A percentile compares a stretch with the other conserved stretches of the same genome.
Conservation (phyloP, 495 filamentous ascomycete genomes). For the Penicillium lagena region DNA sequence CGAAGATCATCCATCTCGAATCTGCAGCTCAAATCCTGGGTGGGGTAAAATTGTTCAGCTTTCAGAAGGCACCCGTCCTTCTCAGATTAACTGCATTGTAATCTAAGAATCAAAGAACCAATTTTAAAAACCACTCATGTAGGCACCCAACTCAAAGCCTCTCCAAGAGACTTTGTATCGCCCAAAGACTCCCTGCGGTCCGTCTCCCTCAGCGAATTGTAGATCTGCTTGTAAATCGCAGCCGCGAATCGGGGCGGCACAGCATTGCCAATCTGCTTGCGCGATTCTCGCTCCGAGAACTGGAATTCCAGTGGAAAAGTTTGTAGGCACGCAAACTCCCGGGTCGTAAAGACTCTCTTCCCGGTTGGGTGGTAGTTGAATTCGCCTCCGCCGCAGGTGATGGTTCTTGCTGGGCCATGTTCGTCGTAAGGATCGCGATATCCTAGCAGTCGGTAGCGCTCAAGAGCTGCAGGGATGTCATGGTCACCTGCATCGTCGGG, state of each 20-base stretch:
- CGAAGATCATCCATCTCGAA: no score
- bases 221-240: slow-evolving; percentile 53
- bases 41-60: no score
- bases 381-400: slow-evolving; percentile 65
- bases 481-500: slow-evolving; percentile 35
- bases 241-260: slow-evolving; percentile 64
- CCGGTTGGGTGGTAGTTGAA: slow-evolving; percentile 67
- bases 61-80: no score
- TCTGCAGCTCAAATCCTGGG: no score
- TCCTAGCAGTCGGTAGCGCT: slow-evolving; percentile 7
- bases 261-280: slow-evolving; percentile 81
- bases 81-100: no score
- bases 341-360: slow-evolving; percentile 55
- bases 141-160: no score
- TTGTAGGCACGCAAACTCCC: slow-evolving; percentile 72
- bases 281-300: slow-evolving; percentile 44
- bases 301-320: slow-evolving; percentile 62
- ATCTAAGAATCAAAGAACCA: no score
- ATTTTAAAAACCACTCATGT: no score
- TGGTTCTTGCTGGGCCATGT: slow-evolving; percentile 47
- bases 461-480: slow-evolving; percentile 24
- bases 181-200: slow-evolving; percentile 28
- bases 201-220: slow-evolving; percentile 46
- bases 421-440: slow-evolving; percentile 31
- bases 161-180: no score